Conservation (phyloP, 2,329 filamentous ascomycete species). For the Phaeosphaeriaceae sp. region DNA sequence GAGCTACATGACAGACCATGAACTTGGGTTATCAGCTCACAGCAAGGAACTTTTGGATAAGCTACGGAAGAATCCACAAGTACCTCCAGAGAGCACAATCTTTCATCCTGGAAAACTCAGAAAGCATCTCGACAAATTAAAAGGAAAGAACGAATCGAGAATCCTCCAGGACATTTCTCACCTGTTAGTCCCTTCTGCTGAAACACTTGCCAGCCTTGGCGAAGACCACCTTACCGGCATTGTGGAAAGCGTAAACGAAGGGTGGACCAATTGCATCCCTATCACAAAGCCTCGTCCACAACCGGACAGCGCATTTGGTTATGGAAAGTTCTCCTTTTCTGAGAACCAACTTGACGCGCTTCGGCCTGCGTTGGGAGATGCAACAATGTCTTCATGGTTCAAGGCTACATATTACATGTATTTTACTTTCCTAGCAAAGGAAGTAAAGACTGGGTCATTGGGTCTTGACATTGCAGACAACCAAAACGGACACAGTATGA, state of each 20-base stretch:
- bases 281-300: conserved; percentile 47
- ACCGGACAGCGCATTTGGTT: conserved; percentile 1
- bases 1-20: neutral
- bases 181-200: conserved; percentile 6
- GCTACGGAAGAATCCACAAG: neutral
- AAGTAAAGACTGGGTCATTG: conserved; percentile 53
- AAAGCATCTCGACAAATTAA: neutral
- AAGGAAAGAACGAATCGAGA: neutral
- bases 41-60: neutral
- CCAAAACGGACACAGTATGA: conserved; percentile 26
- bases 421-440: conserved; percentile 58
- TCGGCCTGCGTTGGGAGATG: conserved; percentile 20
- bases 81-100: neutral
- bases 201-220: neutral
- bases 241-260: conserved; percentile 51
- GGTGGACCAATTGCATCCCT: conserved; percentile 50
- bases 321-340: neutral
- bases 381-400: conserved; percentile 49
- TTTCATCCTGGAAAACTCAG: neutral
- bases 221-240: conserved; percentile 23
- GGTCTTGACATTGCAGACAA: conserved; percentile 30
- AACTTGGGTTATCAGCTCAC: neutral
- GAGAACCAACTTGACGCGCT: neutral
- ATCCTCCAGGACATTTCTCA: conserved; percentile 1
- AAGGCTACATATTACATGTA: conserved; percentile 55